Conservation (phyloP, 2,329 filamentous ascomycete species). For the Ascochyta lentis region DNA sequence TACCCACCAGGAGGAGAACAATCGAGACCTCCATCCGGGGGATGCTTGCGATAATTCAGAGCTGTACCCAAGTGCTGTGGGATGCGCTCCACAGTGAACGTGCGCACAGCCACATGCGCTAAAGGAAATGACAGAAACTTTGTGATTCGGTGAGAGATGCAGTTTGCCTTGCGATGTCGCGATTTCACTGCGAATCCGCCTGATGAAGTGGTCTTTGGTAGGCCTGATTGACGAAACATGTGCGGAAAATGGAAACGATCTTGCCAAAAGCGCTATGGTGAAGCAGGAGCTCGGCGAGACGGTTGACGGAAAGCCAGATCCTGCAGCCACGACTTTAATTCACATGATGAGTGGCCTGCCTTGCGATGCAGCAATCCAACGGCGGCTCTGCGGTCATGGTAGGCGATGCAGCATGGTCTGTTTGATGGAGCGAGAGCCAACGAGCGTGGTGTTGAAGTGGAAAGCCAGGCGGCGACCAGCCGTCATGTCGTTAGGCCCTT, state of each 20-base stretch:
- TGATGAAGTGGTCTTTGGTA: slow-evolving; percentile 22
- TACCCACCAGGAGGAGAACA: background rate
- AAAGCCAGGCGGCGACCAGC: slow-evolving; percentile 3
- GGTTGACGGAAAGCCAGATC: slow-evolving; percentile 3
- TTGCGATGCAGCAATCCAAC: background rate
- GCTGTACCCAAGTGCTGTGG: slow-evolving; percentile 18
- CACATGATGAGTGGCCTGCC: slow-evolving; percentile 4
- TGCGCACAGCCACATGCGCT: slow-evolving; percentile 41
- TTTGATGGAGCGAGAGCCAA: slow-evolving; percentile 9
- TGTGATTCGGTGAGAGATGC: slow-evolving; percentile 25
- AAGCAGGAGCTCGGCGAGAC: slow-evolving; percentile 22
- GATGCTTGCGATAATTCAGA: slow-evolving; percentile 3
- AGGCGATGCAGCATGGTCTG: slow-evolving; percentile 5
- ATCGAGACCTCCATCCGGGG: slow-evolving; percentile 1
- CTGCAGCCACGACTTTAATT: slow-evolving; percentile 4
- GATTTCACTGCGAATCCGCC: slow-evolving; percentile 26
- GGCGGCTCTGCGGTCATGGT: slow-evolving; percentile 12
- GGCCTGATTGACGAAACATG: slow-evolving; percentile 19
- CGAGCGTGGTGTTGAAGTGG: slow-evolving; percentile 6
- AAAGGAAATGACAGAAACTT: slow-evolving; percentile 28
- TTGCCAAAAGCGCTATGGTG: slow-evolving; percentile 23
- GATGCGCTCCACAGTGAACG: slow-evolving; percentile 23
- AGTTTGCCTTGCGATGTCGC: slow-evolving; percentile 27
- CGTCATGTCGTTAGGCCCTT: slow-evolving; percentile 3
- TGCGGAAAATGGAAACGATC: slow-evolving; percentile 15